phyloP scores from a whole-genome alignment of 306 rosid genomes.

The Albizia julibrissin region DNA sequence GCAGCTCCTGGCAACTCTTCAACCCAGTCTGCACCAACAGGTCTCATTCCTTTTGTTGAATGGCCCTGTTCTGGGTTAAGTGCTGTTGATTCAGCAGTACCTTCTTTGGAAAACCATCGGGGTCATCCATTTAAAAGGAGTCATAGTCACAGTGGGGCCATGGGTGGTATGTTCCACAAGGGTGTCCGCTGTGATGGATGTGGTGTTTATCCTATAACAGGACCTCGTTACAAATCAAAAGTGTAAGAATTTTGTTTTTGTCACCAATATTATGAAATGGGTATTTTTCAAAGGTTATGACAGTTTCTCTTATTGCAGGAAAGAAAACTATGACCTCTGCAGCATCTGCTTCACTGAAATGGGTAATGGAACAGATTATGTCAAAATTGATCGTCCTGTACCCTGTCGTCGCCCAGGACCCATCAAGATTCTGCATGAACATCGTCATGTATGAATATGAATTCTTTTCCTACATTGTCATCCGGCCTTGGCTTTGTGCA shows the following conservation, averaged over 20 bases:
- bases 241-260: slow-evolving; percentile 55
- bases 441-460: slow-evolving; percentile 34
- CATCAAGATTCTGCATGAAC: slow-evolving; percentile 26
- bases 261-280: neutral
- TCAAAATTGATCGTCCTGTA: slow-evolving; percentile 69
- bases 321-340: slow-evolving; percentile 83
- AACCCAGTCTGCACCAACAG: slow-evolving; percentile 5
- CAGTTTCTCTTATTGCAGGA: slow-evolving; percentile 51
- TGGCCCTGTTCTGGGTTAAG: slow-evolving; percentile 56
- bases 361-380: slow-evolving; percentile 63
- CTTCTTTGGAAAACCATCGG: slow-evolving; percentile 4
- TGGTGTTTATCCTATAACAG: slow-evolving; percentile 86
- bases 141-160: slow-evolving; percentile 44
- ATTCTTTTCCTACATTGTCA: slow-evolving; percentile 5
- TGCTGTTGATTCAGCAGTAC: slow-evolving; percentile 18
- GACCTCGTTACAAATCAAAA: slow-evolving; percentile 89
- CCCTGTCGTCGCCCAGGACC: slow-evolving; percentile 38
- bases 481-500: neutral
- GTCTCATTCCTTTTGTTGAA: slow-evolving; percentile 29
- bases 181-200: slow-evolving; percentile 92
- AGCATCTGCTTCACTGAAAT: slow-evolving; percentile 62
- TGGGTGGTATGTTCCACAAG: slow-evolving; percentile 74
- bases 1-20: slow-evolving; percentile 26
- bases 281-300: neutral
- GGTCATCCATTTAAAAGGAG: slow-evolving; percentile 53